Percentiles rank a stretch among this genome's conserved stretches.
Conservation (phyloP, 805 yeast genomes). For the Sugiyamaella marilandica region DNA sequence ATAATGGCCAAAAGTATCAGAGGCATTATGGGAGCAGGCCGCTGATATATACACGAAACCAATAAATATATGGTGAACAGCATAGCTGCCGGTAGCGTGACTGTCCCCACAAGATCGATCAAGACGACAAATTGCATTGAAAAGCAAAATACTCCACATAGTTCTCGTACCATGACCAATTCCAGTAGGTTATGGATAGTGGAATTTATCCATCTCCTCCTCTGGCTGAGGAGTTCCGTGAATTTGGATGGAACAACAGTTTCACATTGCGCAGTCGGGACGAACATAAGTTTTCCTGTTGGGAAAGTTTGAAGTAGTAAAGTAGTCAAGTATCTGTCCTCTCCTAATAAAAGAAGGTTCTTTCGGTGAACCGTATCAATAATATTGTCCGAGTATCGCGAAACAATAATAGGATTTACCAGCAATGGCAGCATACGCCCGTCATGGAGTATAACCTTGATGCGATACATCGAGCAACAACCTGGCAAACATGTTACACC, state of each 20-base stretch:
- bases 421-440: slow-evolving; percentile 76
- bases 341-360: slow-evolving; percentile 80
- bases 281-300: slow-evolving; percentile 77
- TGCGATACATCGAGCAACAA: slow-evolving; percentile 87
- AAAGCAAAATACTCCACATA: slow-evolving; percentile 92
- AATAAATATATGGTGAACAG: slow-evolving; percentile 77
- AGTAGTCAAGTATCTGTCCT: slow-evolving; percentile 80
- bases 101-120: slow-evolving; percentile 79
- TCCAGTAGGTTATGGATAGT: slow-evolving; percentile 91
- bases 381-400: slow-evolving; percentile 81
- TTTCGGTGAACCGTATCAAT: slow-evolving; percentile 80
- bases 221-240: slow-evolving; percentile 75
- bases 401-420: slow-evolving; percentile 91
- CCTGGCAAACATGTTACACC: slow-evolving; percentile 95
- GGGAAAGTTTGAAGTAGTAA: slow-evolving; percentile 88
- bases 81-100: slow-evolving; percentile 86
- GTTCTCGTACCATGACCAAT: slow-evolving; percentile 72
- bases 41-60: slow-evolving; percentile 60
- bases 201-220: slow-evolving; percentile 96
- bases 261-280: slow-evolving; percentile 88
- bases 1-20: slow-evolving; percentile 70
- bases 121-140: slow-evolving; percentile 90
- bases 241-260: slow-evolving; percentile 85
- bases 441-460: slow-evolving; percentile 71
- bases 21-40: slow-evolving; percentile 74